These are phyloP conservation scores for Narthecium ossifragum DNA, from an alignment of 106 monocot genomes.

Conservation along the genomic window DNA sequence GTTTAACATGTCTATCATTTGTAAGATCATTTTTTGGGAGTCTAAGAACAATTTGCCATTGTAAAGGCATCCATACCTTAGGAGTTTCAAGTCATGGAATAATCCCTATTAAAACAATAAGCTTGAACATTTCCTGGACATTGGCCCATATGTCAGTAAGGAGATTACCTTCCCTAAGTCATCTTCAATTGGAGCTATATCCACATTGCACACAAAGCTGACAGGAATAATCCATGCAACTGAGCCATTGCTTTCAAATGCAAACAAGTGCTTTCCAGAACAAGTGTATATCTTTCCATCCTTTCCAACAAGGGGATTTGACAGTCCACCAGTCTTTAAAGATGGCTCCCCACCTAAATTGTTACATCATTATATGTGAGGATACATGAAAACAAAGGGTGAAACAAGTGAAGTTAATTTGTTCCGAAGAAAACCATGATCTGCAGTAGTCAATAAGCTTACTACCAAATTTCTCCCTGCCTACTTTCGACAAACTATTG, in stretches of 20 bases:
- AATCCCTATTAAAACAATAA: neutral
- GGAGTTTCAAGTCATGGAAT: no score
- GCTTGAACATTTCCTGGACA: neutral
- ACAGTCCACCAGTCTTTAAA: slow-evolving; percentile 12
- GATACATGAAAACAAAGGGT: no score
- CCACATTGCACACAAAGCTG: slow-evolving; percentile 33
- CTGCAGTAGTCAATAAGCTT: no score
- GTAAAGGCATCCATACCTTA: neutral
- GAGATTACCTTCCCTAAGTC: slow-evolving; percentile 50
- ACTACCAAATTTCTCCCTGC: no score
- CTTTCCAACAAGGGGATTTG: slow-evolving; percentile 25
- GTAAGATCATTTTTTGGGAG: no score
- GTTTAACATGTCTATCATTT: no score
- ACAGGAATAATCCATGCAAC: slow-evolving; percentile 65
- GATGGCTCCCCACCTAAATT: slow-evolving; percentile 21
- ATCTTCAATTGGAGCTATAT: slow-evolving; percentile 51
- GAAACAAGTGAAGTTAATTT: no score
- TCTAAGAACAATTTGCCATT: neutral
- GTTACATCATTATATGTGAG: no score
- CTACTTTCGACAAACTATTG: no score
- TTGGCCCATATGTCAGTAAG: neutral
- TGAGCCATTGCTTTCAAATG: slow-evolving; percentile 55
- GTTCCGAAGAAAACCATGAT: no score
- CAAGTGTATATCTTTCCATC: slow-evolving; percentile 66
- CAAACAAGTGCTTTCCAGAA: slow-evolving; percentile 49